Base-by-base conservation (phyloP, 176 grass and related monocot species). In the Tuctoria greenei region DNA sequence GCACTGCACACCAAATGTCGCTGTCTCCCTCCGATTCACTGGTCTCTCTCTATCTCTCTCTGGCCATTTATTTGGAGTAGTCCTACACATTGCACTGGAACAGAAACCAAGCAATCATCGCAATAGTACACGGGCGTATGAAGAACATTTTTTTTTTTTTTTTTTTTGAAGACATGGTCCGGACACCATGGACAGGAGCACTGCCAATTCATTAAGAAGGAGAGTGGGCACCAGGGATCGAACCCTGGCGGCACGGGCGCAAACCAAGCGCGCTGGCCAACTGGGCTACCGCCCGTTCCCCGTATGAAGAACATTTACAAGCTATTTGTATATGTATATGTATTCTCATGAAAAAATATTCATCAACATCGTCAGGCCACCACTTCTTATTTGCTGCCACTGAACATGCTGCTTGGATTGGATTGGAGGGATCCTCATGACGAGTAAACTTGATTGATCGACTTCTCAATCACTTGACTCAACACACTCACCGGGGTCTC, bases 301-400 rank as follows among this genome's bases (percentile, higher is more conserved):
- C n/a, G 62, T 45, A 72, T 23, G 7, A 38, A 64, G 46, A 81
- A 88, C 71, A 83, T 88, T 75, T 88, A 88, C 86, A 88, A 73
- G 74, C 70, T 88, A 31, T 31, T 31, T 26, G 4, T 58, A 28
- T 69, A 15, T 67, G 50, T 79, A 0, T 82, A 17, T 65, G 67
- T 83, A 34, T 61, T 39, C 37, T 35, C 86, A 88, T 23, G 45
- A 7, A 54, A 54, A 31, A 54, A 88, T 80, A 16, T 38, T 24
- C 55, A 5, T 74, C 37, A 13, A 74, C 81, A 1, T 44, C 70
- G 31, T 41, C 46, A 88, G 62, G 66, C 54, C 78, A 58, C 84
- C 81, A 57, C 87, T 77, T 42, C 84, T 93, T 93, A 87, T 85
- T 87, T 72, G 78, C 82, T 93, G 74, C 31, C 31, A 31, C 31